Base-by-base conservation (phyloP, 495 filamentous ascomycete species). In the Hypoxylon perforatum region DNA sequence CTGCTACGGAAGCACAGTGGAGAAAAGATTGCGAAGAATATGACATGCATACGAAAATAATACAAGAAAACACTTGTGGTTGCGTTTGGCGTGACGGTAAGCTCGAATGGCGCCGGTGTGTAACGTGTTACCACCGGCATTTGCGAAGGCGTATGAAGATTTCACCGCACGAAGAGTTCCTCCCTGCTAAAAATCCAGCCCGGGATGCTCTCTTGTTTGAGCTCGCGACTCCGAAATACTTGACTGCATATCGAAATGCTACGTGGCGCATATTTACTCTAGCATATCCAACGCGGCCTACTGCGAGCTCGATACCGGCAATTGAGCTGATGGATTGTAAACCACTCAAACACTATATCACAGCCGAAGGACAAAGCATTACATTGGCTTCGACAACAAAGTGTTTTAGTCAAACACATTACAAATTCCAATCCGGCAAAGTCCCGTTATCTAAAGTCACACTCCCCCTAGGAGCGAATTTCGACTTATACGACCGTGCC, bases 171-270 rank as follows among this genome's bases (percentile, higher is more conserved):
- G 85, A 87, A 62, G 62, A 78, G 55, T 76, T 76, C n/a, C 73
- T 87, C 1, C 84, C 85, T 0, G 15, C 45, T 1, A 56, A 76
- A 4, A 23, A 70, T 1, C 18, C 67, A 4, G 57, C 70, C 15
- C 68, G 69, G 0, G 75, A 76, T 44, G 63, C 63, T 1, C 61
- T 78, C 3, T 28, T 84, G 2, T 86, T 86, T 33, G 83, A 86
- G 56, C 69, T 86, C 1, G 51, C 49, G 3, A 74, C 75, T 46
- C 81, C 80, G 3, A 17, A 57, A 7, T 67, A 58, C 7, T 72
- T 85, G 8, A 65, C 75, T 17, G 69, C 65, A 0, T 86, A 85
- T 59, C 75, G 84, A 4, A 76, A 85, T 57, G 71, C 73, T 1
- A 84, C 81, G 10, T 83, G 78, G 79, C 64, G 56, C 19, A 69